These are phyloP conservation scores for Thelonectria rubi DNA, from an alignment of 2,329 filamentous ascomycete genomes.

Conservation along the genomic window DNA sequence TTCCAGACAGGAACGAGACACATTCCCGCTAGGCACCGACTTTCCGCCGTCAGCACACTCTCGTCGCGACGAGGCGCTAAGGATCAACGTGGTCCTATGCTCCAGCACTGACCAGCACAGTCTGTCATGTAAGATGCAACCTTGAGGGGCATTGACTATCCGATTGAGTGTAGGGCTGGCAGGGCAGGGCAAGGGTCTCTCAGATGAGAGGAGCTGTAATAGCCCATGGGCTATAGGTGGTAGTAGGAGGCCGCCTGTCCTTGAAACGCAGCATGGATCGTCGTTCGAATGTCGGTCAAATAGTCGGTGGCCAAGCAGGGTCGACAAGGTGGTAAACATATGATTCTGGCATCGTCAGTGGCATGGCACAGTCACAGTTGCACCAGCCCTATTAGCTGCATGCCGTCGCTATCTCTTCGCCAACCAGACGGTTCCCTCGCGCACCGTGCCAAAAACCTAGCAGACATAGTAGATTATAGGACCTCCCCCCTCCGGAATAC, in stretches of 20 bases:
- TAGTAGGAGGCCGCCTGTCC: background rate
- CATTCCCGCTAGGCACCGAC: background rate
- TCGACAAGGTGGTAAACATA: background rate
- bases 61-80: background rate
- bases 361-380: background rate
- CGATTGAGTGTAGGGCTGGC: background rate
- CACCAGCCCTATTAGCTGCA: slow-evolving; percentile 1
- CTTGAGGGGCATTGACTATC: background rate
- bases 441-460: slow-evolving; percentile 15
- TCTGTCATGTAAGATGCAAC: background rate
- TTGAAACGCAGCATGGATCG: background rate
- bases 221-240: background rate
- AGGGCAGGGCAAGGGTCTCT: background rate
- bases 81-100: background rate
- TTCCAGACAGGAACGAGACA: background rate
- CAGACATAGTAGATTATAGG: slow-evolving; percentile 2
- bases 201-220: background rate
- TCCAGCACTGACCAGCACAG: background rate
- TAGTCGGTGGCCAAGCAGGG: background rate
- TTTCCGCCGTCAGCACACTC: background rate
- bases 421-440: slow-evolving; percentile 11
- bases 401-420: slow-evolving; percentile 11
- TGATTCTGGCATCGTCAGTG: background rate
- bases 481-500: background rate
- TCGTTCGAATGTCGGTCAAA: background rate